Conservation (phyloP, 371 early-diverging fungal species). For the Apophysomyces ossiformis region DNA sequence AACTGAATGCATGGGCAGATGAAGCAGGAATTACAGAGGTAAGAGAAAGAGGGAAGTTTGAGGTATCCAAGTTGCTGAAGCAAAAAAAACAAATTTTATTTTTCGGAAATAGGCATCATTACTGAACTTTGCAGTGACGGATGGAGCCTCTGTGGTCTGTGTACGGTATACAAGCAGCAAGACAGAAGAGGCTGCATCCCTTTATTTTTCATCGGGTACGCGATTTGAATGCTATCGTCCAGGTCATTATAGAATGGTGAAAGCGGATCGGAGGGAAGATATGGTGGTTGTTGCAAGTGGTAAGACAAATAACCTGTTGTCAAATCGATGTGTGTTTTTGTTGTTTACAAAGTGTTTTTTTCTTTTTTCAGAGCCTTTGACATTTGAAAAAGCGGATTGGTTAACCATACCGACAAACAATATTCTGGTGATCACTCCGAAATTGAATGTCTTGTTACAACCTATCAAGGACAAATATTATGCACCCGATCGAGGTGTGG, state of each 20-base stretch:
- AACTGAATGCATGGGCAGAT: slow-evolving; percentile 72
- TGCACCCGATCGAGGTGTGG: slow-evolving; percentile 46
- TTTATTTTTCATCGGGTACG: slow-evolving; percentile 82
- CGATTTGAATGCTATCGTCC: slow-evolving; percentile 64
- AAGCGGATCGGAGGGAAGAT: slow-evolving; percentile 82
- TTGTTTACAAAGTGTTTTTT: not conserved
- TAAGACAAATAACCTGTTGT: slow-evolving; percentile 24
- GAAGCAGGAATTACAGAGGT: slow-evolving; percentile 62
- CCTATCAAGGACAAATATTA: slow-evolving; percentile 79
- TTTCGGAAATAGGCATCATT: slow-evolving; percentile 56
- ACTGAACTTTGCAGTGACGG: slow-evolving; percentile 90
- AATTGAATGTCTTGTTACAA: slow-evolving; percentile 74
- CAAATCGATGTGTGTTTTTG: not conserved
- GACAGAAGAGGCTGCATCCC: slow-evolving; percentile 75
- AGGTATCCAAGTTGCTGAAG: not conserved
- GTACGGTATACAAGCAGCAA: slow-evolving; percentile 76
- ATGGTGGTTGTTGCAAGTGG: slow-evolving; percentile 83
- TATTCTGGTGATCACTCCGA: slow-evolving; percentile 75
- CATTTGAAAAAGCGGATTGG: slow-evolving; percentile 87
- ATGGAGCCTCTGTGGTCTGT: slow-evolving; percentile 80
- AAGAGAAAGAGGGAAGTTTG: not conserved
- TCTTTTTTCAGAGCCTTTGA: slow-evolving; percentile 69
- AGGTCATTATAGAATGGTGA: slow-evolving; percentile 80
- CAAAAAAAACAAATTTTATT: not conserved
- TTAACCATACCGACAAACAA: slow-evolving; percentile 82